A percentile compares a stretch with the other conserved stretches of the same genome.
Evolutionary conservation across 2,329 filamentous ascomycete genomes (phyloP).

Genomic region (Uncinocarpus reesii): DNA sequence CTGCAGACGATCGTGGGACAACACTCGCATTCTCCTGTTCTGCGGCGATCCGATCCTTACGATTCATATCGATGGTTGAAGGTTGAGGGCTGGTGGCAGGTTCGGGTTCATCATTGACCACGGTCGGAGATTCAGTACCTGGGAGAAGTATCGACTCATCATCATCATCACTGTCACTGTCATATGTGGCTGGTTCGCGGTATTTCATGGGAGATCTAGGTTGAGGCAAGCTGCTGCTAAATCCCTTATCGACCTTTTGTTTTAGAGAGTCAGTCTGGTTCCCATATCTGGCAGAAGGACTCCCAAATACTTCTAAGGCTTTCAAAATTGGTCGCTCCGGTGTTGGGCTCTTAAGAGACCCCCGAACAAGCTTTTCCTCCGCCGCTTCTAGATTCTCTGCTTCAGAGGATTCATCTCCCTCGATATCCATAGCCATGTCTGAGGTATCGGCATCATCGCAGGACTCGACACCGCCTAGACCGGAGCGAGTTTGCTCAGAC

Average conservation of each 20-base stretch:
- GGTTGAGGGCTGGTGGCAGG: background rate
- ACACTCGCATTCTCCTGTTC: background rate
- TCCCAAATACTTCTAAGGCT: slow-evolving; percentile 16
- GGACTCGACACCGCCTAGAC: background rate
- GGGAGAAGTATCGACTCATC: background rate
- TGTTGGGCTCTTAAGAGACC: background rate
- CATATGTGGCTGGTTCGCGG: background rate
- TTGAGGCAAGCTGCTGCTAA: slow-evolving; percentile 19
- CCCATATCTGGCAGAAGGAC: slow-evolving; percentile 10
- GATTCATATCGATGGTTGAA: background rate
- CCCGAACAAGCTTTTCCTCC: background rate
- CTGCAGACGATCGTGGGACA: background rate
- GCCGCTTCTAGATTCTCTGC: background rate
- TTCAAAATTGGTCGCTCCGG: slow-evolving; percentile 3
- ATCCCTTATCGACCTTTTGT: slow-evolving; percentile 16
- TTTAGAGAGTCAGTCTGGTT: slow-evolving; percentile 12
- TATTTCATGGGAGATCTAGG: slow-evolving; percentile 7
- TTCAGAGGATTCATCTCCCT: background rate
- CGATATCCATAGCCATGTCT: background rate
- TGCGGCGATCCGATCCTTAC: background rate
- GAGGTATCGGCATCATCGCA: background rate
- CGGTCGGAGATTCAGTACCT: background rate
- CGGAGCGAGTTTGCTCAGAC: background rate
- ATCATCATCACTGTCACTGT: background rate
- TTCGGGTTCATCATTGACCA: background rate